These are phyloP conservation scores for Steccherinum ochraceum DNA, from an alignment of 768 basidiomycete genomes.

Conservation along the genomic window DNA sequence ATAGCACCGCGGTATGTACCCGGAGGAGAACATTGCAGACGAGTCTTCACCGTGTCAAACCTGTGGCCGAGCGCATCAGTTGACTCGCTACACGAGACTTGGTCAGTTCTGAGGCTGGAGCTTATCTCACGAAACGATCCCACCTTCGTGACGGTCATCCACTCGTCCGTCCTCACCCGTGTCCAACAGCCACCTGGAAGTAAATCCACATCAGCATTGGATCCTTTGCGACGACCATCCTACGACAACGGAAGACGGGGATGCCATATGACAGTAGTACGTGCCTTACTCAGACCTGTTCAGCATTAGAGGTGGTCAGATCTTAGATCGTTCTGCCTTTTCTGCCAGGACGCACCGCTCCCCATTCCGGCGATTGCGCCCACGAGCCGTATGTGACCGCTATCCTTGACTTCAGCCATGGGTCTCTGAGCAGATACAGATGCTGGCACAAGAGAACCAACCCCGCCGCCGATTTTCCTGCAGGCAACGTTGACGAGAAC, in stretches of 20 bases:
- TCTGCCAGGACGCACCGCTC: conserved; percentile 49
- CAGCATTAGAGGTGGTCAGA: too few species aligned
- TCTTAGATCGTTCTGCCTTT: too few species aligned
- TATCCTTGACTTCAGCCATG: conserved; percentile 7
- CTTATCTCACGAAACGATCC: too few species aligned
- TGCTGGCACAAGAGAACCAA: too few species aligned
- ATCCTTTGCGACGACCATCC: not conserved
- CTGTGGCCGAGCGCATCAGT: too few species aligned
- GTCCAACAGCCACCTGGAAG: conserved; percentile 58
- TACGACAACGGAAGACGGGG: not conserved
- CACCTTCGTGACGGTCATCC: too few species aligned
- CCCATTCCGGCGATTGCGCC: conserved; percentile 56
- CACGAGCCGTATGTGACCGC: conserved; percentile 40
- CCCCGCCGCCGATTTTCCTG: too few species aligned
- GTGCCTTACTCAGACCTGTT: conserved; percentile 9
- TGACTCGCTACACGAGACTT: too few species aligned
- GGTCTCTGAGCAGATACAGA: too few species aligned
- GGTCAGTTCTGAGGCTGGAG: too few species aligned
- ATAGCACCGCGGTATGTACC: conserved; percentile 58
- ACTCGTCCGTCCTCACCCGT: conserved; percentile 41
- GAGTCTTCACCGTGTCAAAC: conserved; percentile 70
- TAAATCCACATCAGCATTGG: not conserved
- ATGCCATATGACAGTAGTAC: not conserved
- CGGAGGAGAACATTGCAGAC: conserved; percentile 61
- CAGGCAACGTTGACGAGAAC: too few species aligned